A percentile compares a stretch with the other conserved stretches of the same genome.
These are phyloP conservation scores for Erodium maritimum DNA, from an alignment of 345 rosid genomes.

Conservation along the genomic window DNA sequence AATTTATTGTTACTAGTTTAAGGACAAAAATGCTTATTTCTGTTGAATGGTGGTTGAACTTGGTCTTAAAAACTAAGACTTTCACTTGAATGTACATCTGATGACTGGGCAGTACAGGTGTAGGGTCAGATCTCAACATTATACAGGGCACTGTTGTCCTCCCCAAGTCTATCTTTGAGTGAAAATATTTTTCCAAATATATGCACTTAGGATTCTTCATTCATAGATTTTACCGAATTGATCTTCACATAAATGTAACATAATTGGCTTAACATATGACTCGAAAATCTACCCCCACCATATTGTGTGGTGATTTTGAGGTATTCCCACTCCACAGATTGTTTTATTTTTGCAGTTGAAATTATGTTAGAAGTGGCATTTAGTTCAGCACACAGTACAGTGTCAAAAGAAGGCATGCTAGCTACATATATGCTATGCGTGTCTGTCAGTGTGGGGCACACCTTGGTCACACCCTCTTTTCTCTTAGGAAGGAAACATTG, in stretches of 20 bases:
- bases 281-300: background rate
- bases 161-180: background rate
- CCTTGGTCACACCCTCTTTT: background rate
- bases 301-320: background rate
- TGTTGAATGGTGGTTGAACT: background rate
- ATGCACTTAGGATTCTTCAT: background rate
- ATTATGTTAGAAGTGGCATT: background rate
- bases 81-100: background rate
- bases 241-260: too few species aligned
- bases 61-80: background rate
- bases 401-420: background rate
- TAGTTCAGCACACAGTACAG: background rate
- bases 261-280: background rate
- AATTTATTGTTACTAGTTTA: background rate
- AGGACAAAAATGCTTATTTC: background rate
- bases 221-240: background rate
- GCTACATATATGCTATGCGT: too few species aligned
- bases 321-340: too few species aligned
- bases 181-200: background rate
- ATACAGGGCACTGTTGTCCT: background rate
- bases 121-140: background rate
- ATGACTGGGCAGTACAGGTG: background rate
- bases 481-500: background rate
- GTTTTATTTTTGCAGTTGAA: background rate
- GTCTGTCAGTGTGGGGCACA: background rate